Evolutionary conservation across 2,329 filamentous ascomycete species (phyloP), one percentile per base, ranked within the genome.

Genomic region (Neopestalotiopsis sp.): DNA sequence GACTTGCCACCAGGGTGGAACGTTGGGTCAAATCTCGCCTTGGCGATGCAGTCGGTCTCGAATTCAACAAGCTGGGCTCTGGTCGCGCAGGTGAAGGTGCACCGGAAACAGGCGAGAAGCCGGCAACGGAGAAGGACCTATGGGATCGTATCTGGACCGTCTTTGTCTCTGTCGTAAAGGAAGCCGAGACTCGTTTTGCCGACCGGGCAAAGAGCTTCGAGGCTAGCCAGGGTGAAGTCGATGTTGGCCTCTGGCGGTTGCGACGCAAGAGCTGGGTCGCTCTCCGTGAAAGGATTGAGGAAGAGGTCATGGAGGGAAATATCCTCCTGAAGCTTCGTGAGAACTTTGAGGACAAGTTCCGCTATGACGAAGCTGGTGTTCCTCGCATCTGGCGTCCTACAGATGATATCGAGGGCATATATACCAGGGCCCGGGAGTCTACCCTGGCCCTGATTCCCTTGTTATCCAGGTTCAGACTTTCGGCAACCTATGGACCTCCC

Each of bases 321-420:
- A 90, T 99, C 67, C 84, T 98, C 42, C 86, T 98, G 74, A 99
- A 99, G 84, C 89, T 99, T 65, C 90, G 96, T 45, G 96, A 99
- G 81, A 98, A 98, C 83, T 99, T 99, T 74, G 96, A 99, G 82
- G 96, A 99, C 84, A 98, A 97, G 82, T 99, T 99, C 88, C 92
- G 96, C 72, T 99, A 99, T 76, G 96, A 99, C 76, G 95, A 98
- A 69, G 90, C 91, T 6, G 96, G 96, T 32, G 96, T 99, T 4
- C 96, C 96, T 4, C 89, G 96, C 69, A 97, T 99, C 81, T 99
- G 96, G 96, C 91, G 95, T 30, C 96, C 96, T 1, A 95, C 92
- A 1, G 96, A 99, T 78, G 96, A 99, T 77, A 99, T 99, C 70
- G 96, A 99, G 83, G 95, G 95, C 60, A 85, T 97, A 57, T 99